phyloP scores from a whole-genome alignment of 2,329 filamentous ascomycete species.

The Claviceps monticola region DNA sequence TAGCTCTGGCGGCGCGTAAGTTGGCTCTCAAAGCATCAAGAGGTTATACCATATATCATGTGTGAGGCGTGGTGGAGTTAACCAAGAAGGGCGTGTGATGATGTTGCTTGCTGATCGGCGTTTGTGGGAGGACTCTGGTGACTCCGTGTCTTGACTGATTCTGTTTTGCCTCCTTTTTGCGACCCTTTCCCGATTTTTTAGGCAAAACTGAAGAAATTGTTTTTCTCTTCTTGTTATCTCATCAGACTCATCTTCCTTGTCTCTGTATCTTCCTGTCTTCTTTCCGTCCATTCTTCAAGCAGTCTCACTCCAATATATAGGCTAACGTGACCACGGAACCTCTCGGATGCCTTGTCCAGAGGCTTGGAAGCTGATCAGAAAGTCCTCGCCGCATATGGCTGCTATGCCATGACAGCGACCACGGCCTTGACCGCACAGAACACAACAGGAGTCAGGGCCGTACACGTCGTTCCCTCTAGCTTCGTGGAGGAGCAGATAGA shows the following conservation, averaged over 20 bases:
- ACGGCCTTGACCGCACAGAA: constrained; percentile 95
- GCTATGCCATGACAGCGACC: constrained; percentile 92
- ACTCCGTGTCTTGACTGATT: too few relatives aligned
- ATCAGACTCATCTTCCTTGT: too few relatives aligned
- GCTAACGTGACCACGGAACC: background rate
- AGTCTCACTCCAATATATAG: too few relatives aligned
- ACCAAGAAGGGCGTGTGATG: too few relatives aligned
- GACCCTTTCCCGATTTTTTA: background rate
- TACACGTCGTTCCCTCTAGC: constrained; percentile 62
- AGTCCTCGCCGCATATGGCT: constrained; percentile 79
- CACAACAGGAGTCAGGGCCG: constrained; percentile 67
- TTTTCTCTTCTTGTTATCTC: too few relatives aligned
- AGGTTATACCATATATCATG: too few relatives aligned
- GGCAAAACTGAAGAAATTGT: too few relatives aligned
- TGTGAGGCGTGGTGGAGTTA: too few relatives aligned
- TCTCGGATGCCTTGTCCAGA: constrained; percentile 28
- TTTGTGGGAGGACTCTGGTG: too few relatives aligned
- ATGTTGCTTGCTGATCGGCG: too few relatives aligned
- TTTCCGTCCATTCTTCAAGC: too few relatives aligned
- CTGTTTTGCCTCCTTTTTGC: background rate
- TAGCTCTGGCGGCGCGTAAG: constrained; percentile 75
- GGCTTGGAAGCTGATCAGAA: constrained; percentile 95
- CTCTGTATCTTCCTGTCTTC: too few relatives aligned
- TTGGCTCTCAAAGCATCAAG: constrained; percentile 10
- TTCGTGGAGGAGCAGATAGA: constrained; percentile 82